Base-by-base conservation (phyloP, 352 stramenopile genomes). In the Phytophthora pisi region DNA sequence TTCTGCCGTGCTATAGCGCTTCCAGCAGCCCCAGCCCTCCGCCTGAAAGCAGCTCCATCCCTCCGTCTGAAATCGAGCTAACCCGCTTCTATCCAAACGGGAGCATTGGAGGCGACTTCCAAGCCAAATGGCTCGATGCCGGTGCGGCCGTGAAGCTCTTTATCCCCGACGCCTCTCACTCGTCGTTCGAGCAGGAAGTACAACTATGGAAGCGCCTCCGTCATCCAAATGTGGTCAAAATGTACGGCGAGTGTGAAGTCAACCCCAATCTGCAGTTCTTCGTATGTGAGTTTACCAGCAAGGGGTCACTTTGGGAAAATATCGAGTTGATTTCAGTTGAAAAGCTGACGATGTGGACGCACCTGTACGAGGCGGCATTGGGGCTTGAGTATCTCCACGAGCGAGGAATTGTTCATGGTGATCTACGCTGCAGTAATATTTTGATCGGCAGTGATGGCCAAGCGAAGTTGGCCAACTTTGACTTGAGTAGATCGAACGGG, bases 391-490 rank as follows among this genome's bases (percentile, higher is more conserved):
- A 42, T 9, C 34, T 42, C 34, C 34, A 42, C 34, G 34, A 42
- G 34, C 34, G 34, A 42, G 34, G 34, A 16, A 42, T 16, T 16
- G 11, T 42, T 5, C 34, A 42, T 15, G 34, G 34, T 2, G 34
- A 42, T 42, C 34, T 42, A 15, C 34, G 34, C 8, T 42, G 34
- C 11, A 42, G 34, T 9, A 42, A 42, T 5, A 42, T 42, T 42
- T 42, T 42, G 34, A 42, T 42, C 34, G 34, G 34, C 34, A 42
- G 11, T 15, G 34, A 16, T 16, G 8, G 3, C 34, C 1, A 16
- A 5, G 34, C 34, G 5, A 42, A 42, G 34, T 16, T 42, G 34
- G 34, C 69, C 11, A 68, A 78, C 40, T 80, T 80, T 42, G 73
- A 64, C 4, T 34, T 81, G 42, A 66, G 66, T 52, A 4, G 5